A percentile compares a stretch with the other conserved stretches of the same genome.
These are phyloP conservation scores for Drechmeria coniospora DNA, from an alignment of 2,329 filamentous ascomycete species.

Conservation along the genomic window DNA sequence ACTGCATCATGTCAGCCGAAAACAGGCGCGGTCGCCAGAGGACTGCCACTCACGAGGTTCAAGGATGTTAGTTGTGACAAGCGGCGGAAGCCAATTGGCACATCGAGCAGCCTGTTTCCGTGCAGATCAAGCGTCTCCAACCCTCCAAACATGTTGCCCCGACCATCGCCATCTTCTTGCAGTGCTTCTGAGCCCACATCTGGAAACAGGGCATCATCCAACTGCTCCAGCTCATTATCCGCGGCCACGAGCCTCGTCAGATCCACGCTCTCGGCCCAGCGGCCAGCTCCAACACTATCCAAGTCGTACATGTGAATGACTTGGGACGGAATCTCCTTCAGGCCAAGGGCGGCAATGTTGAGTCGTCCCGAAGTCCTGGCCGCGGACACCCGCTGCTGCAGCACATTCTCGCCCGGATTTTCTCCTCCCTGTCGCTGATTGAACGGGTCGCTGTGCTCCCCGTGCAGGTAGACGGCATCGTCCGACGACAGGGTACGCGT, in stretches of 20 bases:
- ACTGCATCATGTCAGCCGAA: slow-evolving; percentile 28
- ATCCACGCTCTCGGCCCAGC: slow-evolving; percentile 88
- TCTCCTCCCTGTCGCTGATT: slow-evolving; percentile 47
- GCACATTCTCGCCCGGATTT: slow-evolving; percentile 45
- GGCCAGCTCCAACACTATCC: slow-evolving; percentile 49
- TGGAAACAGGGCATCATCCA: slow-evolving; percentile 66
- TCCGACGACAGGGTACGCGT: slow-evolving; percentile 30
- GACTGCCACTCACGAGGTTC: slow-evolving; percentile 49
- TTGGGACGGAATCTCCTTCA: slow-evolving; percentile 67
- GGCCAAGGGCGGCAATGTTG: slow-evolving; percentile 72
- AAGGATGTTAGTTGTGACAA: slow-evolving; percentile 62
- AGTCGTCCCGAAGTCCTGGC: slow-evolving; percentile 67
- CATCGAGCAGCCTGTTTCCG: slow-evolving; percentile 56
- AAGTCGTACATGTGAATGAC: slow-evolving; percentile 85
- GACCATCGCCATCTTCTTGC: slow-evolving; percentile 48
- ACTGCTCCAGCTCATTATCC: slow-evolving; percentile 68
- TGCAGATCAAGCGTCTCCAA: slow-evolving; percentile 74
- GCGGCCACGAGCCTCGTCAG: slow-evolving; percentile 71
- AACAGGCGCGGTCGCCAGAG: background rate
- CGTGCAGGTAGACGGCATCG: slow-evolving; percentile 30
- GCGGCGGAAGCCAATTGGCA: slow-evolving; percentile 63
- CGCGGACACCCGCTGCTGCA: slow-evolving; percentile 55
- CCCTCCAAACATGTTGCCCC: slow-evolving; percentile 65
- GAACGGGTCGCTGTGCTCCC: slow-evolving; percentile 49
- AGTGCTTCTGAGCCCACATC: slow-evolving; percentile 45